Evolutionary conservation across 805 yeast species (phyloP), one percentile per base, ranked within the genome.

Genomic region (Clavispora santaluciae): DNA sequence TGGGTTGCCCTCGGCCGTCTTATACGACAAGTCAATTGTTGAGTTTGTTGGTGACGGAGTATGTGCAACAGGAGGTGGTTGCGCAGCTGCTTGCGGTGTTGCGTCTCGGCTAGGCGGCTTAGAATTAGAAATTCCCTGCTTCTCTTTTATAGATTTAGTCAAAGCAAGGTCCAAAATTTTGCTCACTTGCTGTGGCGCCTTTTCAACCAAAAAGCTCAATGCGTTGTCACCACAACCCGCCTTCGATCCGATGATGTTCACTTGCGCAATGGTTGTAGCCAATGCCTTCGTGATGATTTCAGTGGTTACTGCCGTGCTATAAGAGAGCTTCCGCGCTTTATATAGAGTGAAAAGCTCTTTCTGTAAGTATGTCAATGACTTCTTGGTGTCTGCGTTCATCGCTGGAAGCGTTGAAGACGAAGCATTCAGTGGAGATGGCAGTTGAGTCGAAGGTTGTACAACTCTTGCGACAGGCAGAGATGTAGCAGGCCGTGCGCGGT

Each of bases 241-340:
- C 51, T 81, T 81, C 53, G 89, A 86, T 0, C 95, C 95, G 6
- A 90, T 90, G 50, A 82, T 90, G 43, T 85, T 83, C 8, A 86
- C 91, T 59, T 86, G 93, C 9, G 95, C 91, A 47, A 90, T 88
- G 0, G 96, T 91, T 69, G 90, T 85, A 3, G 96, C 96, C 50
- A 90, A 71, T 1, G 96, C 96, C 53, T 86, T 89, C 7, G 96
- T 90, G 51, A 90, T 70, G 40, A 89, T 79, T 44, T 81, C 86
- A 0, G 96, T 86, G 38, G 91, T 87, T 6, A 88, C 79, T 20
- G 84, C 89, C 29, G 87, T 86, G 43, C 84, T 87, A 44, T 82
- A 78, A 44, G 87, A 78, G 33, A 70, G 53, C 51, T 78, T 83
- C 45, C 89, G 69, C 41, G 84, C 86, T 54, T 86, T 86, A 23